Base-by-base conservation (phyloP, 2,329 filamentous ascomycete genomes). In the Podosphaera leucotricha region DNA sequence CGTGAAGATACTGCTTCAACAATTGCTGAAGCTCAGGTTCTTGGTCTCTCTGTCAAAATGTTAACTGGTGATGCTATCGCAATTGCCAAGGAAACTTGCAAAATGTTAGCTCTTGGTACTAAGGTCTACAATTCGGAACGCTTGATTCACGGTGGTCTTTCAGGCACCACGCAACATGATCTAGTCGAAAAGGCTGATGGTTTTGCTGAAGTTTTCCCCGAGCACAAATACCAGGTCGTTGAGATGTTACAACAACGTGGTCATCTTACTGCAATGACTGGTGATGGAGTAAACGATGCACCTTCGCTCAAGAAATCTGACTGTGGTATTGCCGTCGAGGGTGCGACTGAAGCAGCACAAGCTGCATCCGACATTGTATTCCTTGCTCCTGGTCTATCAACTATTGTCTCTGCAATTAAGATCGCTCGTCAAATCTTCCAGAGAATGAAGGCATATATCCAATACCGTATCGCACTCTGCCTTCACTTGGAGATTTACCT, bases 351-450 rank as follows among this genome's bases (percentile, higher is more conserved):
- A 60, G 85, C 84, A 58, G 85, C 85, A 54, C 82, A 83, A 54
- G 90, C 84, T 49, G 85, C 84, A 53, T 81, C 85, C 55, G 85
- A 93, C 64, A 92, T 92, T 56, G 84, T 93, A 56, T 92, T 92
- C 72, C 75, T 92, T 59, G 83, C 81, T 52, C 83, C 84, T 43
- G 85, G 84, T 70, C 76, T 92, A 48, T 85, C 81, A 62, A 81
- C 84, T 50, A 92, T 92, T 61, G 90, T 92, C 56, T 83, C 90
- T 60, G 83, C 84, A 47, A 73, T 92, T 55, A 92, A 92, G 69
- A 92, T 82, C 53, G 87, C 83, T 24, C 82, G 85, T 58, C 84
- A 92, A 65, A 92, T 93, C 63, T 92, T 92, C 72, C 84, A 92
- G 66, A 81, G 85, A 59, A 92, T 93, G 84, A 90, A 92, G 66